phyloP scores from a whole-genome alignment of 108 stramenopile genomes.

The Ochromonas danica region DNA sequence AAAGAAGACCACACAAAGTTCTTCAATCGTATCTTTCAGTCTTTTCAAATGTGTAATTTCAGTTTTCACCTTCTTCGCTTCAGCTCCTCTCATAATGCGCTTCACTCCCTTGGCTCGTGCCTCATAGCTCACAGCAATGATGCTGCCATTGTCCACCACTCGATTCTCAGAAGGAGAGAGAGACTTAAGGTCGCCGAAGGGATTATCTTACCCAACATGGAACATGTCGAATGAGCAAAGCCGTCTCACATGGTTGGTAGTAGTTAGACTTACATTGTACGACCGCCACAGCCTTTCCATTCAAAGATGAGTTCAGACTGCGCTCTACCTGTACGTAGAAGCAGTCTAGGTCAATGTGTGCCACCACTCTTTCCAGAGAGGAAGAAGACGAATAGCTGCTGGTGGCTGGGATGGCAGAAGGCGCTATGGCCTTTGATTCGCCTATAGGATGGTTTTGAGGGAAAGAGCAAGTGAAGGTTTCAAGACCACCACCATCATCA shows the following conservation, averaged over 20 bases:
- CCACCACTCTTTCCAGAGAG: too few relatives aligned
- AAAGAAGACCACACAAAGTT: too few relatives aligned
- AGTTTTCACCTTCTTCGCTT: constrained; percentile 50
- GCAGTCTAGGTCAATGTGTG: constrained; percentile 53
- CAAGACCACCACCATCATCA: too few relatives aligned
- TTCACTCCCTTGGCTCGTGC: constrained; percentile 54
- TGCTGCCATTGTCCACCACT: constrained; percentile 35
- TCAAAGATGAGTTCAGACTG: constrained; percentile 38
- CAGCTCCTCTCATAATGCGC: constrained; percentile 49
- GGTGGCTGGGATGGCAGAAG: too few relatives aligned
- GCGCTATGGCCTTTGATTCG: too few relatives aligned
- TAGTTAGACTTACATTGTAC: constrained; percentile 46
- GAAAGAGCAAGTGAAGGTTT: too few relatives aligned
- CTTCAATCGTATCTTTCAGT: too few relatives aligned
- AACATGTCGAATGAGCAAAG: not conserved
- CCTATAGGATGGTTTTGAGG: too few relatives aligned
- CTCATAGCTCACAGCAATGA: constrained; percentile 60
- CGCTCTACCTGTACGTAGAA: constrained; percentile 54
- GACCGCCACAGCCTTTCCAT: constrained; percentile 41
- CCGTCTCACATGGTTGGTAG: not conserved
- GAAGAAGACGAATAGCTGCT: too few relatives aligned
- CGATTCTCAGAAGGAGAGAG: constrained; percentile 20
- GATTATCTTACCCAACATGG: not conserved
- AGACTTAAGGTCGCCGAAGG: constrained; percentile 2
- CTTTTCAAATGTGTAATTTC: too few relatives aligned